Evolutionary conservation across 2,329 filamentous ascomycete genomes (phyloP).

Genomic region (Scytalidium sp.): DNA sequence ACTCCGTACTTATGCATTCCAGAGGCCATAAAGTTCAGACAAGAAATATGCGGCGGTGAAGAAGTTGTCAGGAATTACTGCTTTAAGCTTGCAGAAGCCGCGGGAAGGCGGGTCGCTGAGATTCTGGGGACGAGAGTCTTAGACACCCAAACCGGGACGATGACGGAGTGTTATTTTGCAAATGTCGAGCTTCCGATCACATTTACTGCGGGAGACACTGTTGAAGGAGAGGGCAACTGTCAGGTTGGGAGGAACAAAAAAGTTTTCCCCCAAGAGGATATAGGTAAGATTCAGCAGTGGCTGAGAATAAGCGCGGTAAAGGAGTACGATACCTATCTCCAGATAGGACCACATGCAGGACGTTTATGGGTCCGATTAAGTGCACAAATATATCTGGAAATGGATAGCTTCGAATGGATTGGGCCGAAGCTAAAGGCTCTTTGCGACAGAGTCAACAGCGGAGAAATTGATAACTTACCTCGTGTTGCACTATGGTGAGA

Average conservation of each 20-base stretch:
- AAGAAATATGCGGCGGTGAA: constrained; percentile 69
- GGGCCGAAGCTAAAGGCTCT: constrained; percentile 41
- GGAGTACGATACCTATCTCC: constrained; percentile 63
- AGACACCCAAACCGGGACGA: constrained; percentile 56
- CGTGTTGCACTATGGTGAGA: too few relatives aligned
- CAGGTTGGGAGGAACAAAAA: background rate
- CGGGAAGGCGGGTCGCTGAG: constrained; percentile 56
- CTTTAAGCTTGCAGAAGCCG: constrained; percentile 58
- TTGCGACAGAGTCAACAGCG: constrained; percentile 45
- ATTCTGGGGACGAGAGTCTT: constrained; percentile 68
- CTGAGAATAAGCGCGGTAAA: constrained; percentile 38
- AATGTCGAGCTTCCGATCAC: constrained; percentile 71
- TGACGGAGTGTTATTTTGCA: constrained; percentile 65
- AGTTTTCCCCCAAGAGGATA: constrained; percentile 33
- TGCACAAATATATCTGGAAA: constrained; percentile 77
- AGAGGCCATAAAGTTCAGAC: constrained; percentile 69
- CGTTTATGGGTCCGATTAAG: constrained; percentile 71
- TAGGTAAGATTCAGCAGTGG: constrained; percentile 54
- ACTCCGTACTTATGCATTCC: constrained; percentile 70
- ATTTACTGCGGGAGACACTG: constrained; percentile 11
- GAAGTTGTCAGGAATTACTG: constrained; percentile 63
- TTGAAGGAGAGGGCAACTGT: constrained; percentile 18
- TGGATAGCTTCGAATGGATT: constrained; percentile 72
- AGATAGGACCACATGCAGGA: constrained; percentile 54
- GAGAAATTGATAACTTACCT: constrained; percentile 24